Conservation (phyloP, 208 protist species). For the Leishmania lainsoni region DNA sequence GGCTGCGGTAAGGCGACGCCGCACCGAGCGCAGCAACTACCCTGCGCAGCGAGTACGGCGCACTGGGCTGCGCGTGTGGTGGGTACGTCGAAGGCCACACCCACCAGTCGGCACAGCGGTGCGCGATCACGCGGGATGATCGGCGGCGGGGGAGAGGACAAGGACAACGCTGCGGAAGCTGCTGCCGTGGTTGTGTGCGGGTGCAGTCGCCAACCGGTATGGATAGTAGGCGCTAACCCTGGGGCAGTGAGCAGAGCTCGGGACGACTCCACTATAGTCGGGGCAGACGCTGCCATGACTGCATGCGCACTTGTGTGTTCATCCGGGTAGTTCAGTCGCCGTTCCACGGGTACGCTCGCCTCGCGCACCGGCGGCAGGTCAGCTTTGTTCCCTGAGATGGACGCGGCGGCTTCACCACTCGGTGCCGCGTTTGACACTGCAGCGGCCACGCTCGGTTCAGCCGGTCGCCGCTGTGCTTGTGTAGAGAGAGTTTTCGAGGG, state of each 20-base stretch:
- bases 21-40: slow-evolving; percentile 18
- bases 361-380: neutral
- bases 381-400: neutral
- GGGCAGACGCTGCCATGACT: neutral
- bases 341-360: slow-evolving; percentile 7
- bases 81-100: slow-evolving; percentile 4
- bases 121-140: slow-evolving; percentile 13
- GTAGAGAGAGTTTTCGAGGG: neutral
- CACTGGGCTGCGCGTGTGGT: neutral
- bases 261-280: neutral
- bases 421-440: neutral
- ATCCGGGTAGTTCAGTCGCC: slow-evolving; percentile 7
- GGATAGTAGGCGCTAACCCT: neutral
- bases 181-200: neutral
- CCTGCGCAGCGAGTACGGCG: slow-evolving; percentile 11
- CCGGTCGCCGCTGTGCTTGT: neutral
- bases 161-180: neutral
- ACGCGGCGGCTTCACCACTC: neutral
- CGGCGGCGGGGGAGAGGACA: slow-evolving; percentile 7
- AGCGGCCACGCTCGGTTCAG: neutral
- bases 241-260: neutral
- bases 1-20: slow-evolving; percentile 7
- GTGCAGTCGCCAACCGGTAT: neutral
- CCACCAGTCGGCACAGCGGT: slow-evolving; percentile 18
- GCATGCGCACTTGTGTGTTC: neutral